Evolutionary conservation across 2,329 filamentous ascomycete genomes (phyloP), one percentile per base, ranked within the genome.

Genomic region (Dactylellina sp.): DNA sequence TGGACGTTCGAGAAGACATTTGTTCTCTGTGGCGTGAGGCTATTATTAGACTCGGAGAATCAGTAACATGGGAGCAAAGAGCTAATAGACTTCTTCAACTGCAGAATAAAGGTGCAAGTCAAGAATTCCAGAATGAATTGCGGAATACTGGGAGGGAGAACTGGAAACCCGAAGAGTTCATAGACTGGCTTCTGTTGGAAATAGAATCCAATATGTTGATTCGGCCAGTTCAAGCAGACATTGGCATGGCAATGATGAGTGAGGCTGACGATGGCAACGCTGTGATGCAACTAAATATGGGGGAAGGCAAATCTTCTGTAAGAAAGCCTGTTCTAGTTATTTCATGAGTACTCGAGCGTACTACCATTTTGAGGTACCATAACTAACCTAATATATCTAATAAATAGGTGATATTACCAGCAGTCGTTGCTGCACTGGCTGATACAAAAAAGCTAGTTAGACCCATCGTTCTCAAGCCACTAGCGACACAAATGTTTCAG

Each of bases 201-300:
- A 85, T 91, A 12, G 89, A 91, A 55, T 82, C 84, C 0, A 84
- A 89, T 68, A 79, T 91, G 1, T 77, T 88, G 6, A 87, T 92
- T 5, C 84, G 90, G 0, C 77, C 82, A 0, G 83, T 86, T 0
- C 89, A 92, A 77, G 82, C 84, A 1, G 78, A 84, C 0, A 87
- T 92, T 56, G 86, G 88, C 0, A 39, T 63, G 0, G 77, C 84
- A n/a, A 91, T 92, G 86, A 84, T 83, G 2, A 57, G 77, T 0
- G 83, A 84, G 0, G 76, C 78, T 0, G 77, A 77, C 0, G 78
- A 77, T 0, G 18, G 78, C 0, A 90, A 88, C 76, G 79, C 83
- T 0, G 84, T 88, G 0, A 84, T 90, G 81, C 88, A 90, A 76
- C 79, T 91, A 1, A 90, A 90, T 75, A 91, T 91, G 89, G 89